Base-by-base conservation (phyloP, 2,329 filamentous ascomycete species). In the Aquanectria penicillioides region DNA sequence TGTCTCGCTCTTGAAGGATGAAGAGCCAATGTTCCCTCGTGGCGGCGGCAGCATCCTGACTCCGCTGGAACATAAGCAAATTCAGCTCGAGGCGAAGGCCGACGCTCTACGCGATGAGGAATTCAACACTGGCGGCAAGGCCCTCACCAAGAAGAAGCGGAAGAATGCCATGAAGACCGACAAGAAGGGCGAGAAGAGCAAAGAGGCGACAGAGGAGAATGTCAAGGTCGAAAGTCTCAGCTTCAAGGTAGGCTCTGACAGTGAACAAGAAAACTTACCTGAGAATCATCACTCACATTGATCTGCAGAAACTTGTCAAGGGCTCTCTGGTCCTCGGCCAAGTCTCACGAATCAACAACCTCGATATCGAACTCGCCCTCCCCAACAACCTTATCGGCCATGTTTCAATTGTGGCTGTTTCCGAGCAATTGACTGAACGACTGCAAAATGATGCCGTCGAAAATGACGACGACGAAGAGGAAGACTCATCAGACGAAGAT, bases 321-420 rank as follows among this genome's bases (percentile, higher is more conserved):
- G 96, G 94, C 49, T 94, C 93, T 46, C 82, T 97, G 55, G 88
- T 99, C 1, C 88, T 99, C 38, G 95, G 92, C 37, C 93, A 96
- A 72, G 84, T 99, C 59, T 89, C 87, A 34, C 87, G 90, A 61
- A 93, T 99, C 74, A 94, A 90, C 63, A 80, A 86, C 53, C 85
- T 93, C 69, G 89, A 96, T 71, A 80, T 99, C 66, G 87, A 89
- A 41, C 80, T 99, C 51, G 88, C 93, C 17, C 82, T 99, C 10
- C 94, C 95, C 13, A 99, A 99, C 78, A 98, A 97, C 74, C 85
- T 99, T 26, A 89, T 87, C 43, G 96, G 95, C 43, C 95, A 93
- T 74, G 89, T 97, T 6, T 89, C 95, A 17, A 88, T 98, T 65
- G 96, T 94, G n/a, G 87, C 92, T n/a, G 86, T 99, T 47, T 99